Conservation (phyloP, 2,329 filamentous ascomycete genomes). For the Diaporthe nobilis region DNA sequence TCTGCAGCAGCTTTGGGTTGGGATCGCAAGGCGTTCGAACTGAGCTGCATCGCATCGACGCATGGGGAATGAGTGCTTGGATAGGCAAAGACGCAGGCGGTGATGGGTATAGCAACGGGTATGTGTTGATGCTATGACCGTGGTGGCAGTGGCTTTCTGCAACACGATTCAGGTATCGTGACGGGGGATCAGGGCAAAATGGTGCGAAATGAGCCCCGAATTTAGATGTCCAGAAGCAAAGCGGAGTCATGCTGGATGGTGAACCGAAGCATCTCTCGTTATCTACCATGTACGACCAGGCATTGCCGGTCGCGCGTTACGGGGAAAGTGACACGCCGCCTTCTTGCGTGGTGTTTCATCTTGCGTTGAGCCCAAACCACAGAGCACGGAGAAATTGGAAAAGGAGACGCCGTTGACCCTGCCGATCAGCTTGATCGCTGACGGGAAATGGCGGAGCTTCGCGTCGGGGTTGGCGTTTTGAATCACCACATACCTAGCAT, state of each 20-base stretch:
- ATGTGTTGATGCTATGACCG: not conserved
- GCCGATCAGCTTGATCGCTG: constrained; percentile 27
- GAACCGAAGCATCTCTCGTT: not conserved
- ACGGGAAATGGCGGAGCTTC: constrained; percentile 23
- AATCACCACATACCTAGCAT: not conserved
- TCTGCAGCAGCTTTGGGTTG: not conserved
- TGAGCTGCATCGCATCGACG: not conserved
- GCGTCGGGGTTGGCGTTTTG: constrained; percentile 24
- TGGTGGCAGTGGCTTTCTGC: not conserved
- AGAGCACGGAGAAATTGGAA: constrained; percentile 24
- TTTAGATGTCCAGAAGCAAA: not conserved
- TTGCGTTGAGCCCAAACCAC: constrained; percentile 21
- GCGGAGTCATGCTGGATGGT: constrained; percentile 9
- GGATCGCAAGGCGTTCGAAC: not conserved
- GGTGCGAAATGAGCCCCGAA: constrained; percentile 12
- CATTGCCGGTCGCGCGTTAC: constrained; percentile 22
- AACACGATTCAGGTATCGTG: constrained; percentile 14
- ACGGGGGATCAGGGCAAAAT: not conserved
- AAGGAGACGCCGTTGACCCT: constrained; percentile 22
- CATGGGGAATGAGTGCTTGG: not conserved
- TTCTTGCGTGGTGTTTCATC: constrained; percentile 25
- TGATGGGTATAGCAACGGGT: not conserved
- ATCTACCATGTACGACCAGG: not conserved
- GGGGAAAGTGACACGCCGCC: constrained; percentile 14
- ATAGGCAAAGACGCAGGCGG: not conserved